phyloP scores from a whole-genome alignment of 2,329 filamentous ascomycete genomes.

The Fusarium torulosum region DNA sequence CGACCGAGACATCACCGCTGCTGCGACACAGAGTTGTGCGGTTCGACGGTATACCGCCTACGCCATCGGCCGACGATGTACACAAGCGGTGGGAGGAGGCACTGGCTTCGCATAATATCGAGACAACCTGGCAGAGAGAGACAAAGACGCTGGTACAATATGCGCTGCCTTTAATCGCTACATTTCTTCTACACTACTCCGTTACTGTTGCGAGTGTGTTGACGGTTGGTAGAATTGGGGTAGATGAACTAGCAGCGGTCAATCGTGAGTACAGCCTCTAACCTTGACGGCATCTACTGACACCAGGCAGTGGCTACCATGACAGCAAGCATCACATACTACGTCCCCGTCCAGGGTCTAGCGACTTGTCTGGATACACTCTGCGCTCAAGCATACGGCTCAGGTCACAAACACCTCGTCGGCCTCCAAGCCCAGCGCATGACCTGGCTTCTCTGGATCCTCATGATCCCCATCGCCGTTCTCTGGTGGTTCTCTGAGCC shows the following conservation, averaged over 20 bases:
- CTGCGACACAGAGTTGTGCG: neutral
- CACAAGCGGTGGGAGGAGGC: constrained; percentile 77
- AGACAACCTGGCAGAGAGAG: constrained; percentile 90
- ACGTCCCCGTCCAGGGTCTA: constrained; percentile 80
- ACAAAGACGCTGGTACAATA: constrained; percentile 80
- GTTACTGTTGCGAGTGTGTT: constrained; percentile 81
- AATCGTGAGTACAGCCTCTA: constrained; percentile 44
- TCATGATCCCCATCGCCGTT: constrained; percentile 77
- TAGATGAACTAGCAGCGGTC: constrained; percentile 61
- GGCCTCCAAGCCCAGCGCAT: constrained; percentile 85
- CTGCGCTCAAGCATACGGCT: constrained; percentile 91
- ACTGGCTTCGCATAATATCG: constrained; percentile 80
- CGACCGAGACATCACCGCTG: constrained; percentile 24
- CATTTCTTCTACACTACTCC: constrained; percentile 82
- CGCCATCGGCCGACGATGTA: constrained; percentile 30
- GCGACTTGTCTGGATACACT: constrained; percentile 90
- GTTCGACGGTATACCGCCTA: constrained; percentile 25
- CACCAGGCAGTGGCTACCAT: constrained; percentile 64
- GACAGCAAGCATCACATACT: constrained; percentile 82
- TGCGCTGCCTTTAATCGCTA: constrained; percentile 73
- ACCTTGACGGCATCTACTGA: neutral
- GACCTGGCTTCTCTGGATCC: constrained; percentile 77
- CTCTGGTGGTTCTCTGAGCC: constrained; percentile 76
- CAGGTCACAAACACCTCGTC: constrained; percentile 85
- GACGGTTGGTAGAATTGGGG: constrained; percentile 78